These are phyloP conservation scores for Camelina hispida DNA, from an alignment of 345 rosid species.

Conservation along the genomic window DNA sequence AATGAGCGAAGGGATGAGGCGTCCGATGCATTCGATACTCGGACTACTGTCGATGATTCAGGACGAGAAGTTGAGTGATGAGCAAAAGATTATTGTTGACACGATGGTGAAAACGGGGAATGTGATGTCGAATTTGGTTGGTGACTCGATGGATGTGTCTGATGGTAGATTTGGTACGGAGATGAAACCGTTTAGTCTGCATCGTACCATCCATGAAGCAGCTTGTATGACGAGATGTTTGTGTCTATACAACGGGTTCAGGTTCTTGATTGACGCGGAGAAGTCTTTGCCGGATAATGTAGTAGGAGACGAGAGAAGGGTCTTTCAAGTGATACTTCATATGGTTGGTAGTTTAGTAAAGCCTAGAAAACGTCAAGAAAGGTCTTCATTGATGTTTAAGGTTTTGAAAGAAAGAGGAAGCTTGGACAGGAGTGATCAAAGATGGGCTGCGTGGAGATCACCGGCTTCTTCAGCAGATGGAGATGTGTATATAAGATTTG, in stretches of 20 bases:
- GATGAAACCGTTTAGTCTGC: conserved; percentile 63
- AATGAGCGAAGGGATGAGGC: conserved; percentile 93
- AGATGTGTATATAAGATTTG: conserved; percentile 69
- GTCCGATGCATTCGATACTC: conserved; percentile 84
- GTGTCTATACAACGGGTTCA: conserved; percentile 65
- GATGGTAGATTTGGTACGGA: conserved; percentile 72
- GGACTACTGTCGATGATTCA: conserved; percentile 85
- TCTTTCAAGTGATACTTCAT: conserved; percentile 88
- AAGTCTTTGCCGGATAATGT: conserved; percentile 76
- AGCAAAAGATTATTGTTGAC: conserved; percentile 72
- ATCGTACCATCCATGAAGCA: conserved; percentile 69
- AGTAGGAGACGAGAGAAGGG: conserved; percentile 82
- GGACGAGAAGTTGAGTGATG: conserved; percentile 58
- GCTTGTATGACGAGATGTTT: conserved; percentile 85
- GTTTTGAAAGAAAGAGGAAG: conserved; percentile 66
- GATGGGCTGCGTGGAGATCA: conserved; percentile 78
- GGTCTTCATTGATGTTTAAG: conserved; percentile 55
- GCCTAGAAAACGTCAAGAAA: conserved; percentile 50
- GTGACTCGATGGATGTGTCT: conserved; percentile 84
- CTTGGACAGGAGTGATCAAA: conserved; percentile 66
- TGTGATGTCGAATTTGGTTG: conserved; percentile 78
- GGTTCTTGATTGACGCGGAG: conserved; percentile 70
- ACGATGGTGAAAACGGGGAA: conserved; percentile 80
- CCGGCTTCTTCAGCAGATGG: conserved; percentile 58
- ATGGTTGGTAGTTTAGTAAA: conserved; percentile 82